Percentiles rank a stretch among this genome's conserved stretches.
Evolutionary conservation across 306 rosid genomes (phyloP).

Genomic region (Prunus fruticosa): DNA sequence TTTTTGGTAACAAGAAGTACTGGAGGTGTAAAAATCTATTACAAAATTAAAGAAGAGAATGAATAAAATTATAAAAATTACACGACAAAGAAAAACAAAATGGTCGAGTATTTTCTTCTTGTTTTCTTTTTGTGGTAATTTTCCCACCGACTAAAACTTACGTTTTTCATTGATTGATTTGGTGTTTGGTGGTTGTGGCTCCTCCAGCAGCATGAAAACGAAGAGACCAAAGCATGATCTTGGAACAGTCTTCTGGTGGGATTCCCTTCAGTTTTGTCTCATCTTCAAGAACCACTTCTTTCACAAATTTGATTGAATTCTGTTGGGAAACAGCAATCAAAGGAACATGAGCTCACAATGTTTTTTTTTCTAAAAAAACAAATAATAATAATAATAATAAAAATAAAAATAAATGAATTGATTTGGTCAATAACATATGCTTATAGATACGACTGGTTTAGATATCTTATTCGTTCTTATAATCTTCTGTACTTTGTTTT

Average conservation of each 20-base stretch:
- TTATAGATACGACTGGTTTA: too few relatives aligned
- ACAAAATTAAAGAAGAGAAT: not conserved
- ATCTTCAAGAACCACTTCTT: slow-evolving; percentile 94
- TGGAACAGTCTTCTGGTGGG: slow-evolving; percentile 82
- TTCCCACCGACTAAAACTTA: not conserved
- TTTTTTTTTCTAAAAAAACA: too few relatives aligned
- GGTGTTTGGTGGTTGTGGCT: slow-evolving; percentile 11
- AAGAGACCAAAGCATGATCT: slow-evolving; percentile 79
- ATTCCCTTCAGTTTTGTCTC: slow-evolving; percentile 78
- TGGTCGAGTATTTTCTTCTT: not conserved
- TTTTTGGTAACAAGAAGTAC: too few relatives aligned
- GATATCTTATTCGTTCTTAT: too few relatives aligned
- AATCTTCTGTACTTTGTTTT: too few relatives aligned
- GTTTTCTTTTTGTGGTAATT: not conserved
- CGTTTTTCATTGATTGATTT: slow-evolving; percentile 22
- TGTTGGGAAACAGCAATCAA: slow-evolving; percentile 15
- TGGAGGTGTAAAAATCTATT: not conserved
- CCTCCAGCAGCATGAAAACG: slow-evolving; percentile 25
- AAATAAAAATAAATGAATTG: too few relatives aligned
- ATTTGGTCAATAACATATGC: too few relatives aligned
- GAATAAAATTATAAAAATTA: slow-evolving; percentile 15
- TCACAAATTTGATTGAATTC: slow-evolving; percentile 89
- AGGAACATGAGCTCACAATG: not conserved
- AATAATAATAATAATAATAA: too few relatives aligned
- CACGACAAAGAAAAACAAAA: not conserved